phyloP scores from a whole-genome alignment of 805 yeast genomes.

The Lipomyces yamadae region DNA sequence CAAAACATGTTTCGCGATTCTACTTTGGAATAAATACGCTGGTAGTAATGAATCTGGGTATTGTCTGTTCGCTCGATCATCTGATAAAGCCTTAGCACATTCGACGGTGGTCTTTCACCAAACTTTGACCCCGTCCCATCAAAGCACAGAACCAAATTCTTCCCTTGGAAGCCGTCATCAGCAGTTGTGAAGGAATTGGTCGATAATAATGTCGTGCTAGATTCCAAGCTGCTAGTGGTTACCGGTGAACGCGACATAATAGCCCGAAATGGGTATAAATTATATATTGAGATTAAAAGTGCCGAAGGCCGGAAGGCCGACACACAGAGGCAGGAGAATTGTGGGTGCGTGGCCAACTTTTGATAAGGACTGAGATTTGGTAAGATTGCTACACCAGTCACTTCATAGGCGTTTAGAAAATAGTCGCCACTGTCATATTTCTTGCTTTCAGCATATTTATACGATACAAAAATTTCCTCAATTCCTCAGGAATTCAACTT shows the following conservation, averaged over 20 bases:
- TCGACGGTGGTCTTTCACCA: constrained; percentile 25
- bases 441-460: background rate
- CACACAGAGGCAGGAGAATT: too few relatives aligned
- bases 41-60: constrained; percentile 25
- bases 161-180: constrained; percentile 5
- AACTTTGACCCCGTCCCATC: constrained; percentile 33
- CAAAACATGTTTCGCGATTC: background rate
- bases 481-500: too few relatives aligned
- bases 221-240: background rate
- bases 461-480: too few relatives aligned
- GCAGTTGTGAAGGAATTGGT: background rate
- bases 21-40: constrained; percentile 17
- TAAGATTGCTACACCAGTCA: too few relatives aligned
- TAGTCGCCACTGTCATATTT: background rate
- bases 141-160: constrained; percentile 26
- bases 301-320: background rate
- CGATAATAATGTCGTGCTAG: background rate
- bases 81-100: constrained; percentile 25
- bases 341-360: too few relatives aligned
- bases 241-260: background rate
- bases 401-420: too few relatives aligned
- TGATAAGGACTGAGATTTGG: too few relatives aligned
- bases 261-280: too few relatives aligned
- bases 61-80: constrained; percentile 18
- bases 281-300: too few relatives aligned